Percentiles rank a stretch among this genome's conserved stretches.
Conservation (phyloP, 2,329 filamentous ascomycete genomes). For the Ascochyta viciae-villosae region DNA sequence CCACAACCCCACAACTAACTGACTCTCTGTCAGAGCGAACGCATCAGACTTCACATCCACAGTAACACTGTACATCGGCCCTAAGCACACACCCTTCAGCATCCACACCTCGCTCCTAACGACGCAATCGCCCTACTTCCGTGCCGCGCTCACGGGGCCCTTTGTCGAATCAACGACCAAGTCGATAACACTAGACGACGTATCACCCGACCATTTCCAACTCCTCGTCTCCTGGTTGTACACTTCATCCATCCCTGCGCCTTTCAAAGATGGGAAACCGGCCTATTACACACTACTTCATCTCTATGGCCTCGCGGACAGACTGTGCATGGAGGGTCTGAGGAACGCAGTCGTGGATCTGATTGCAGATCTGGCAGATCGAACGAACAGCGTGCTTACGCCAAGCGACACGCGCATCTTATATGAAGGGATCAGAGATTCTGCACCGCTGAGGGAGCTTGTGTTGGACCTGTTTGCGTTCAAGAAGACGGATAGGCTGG, state of each 20-base stretch:
- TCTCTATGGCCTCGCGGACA: conserved; percentile 56
- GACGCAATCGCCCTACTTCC: conserved; percentile 58
- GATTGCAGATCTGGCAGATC: conserved; percentile 55
- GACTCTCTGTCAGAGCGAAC: conserved; percentile 40
- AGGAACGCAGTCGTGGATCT: conserved; percentile 55
- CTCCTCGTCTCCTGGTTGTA: conserved; percentile 62
- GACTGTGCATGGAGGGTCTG: conserved; percentile 55
- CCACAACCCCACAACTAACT: background rate
- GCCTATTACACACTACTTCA: conserved; percentile 60
- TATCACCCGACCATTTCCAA: conserved; percentile 56
- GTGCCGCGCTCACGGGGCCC: conserved; percentile 56
- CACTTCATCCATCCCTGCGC: conserved; percentile 49
- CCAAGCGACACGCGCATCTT: conserved; percentile 58
- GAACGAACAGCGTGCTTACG: conserved; percentile 58
- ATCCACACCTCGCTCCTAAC: conserved; percentile 59
- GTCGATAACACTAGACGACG: conserved; percentile 53
- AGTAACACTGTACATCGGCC: conserved; percentile 49
- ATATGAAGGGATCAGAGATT: conserved; percentile 53
- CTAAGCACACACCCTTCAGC: conserved; percentile 50
- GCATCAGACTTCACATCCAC: conserved; percentile 52
- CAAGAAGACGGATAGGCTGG: conserved; percentile 59
- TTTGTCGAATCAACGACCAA: conserved; percentile 56
- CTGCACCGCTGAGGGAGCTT: conserved; percentile 49
- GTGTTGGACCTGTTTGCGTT: conserved; percentile 60
- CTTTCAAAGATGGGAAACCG: conserved; percentile 56